Percentiles rank a stretch among this genome's conserved stretches.
These are phyloP conservation scores for Trichomonascaceae sp. DNA, from an alignment of 1,139 yeast genomes.

Conservation along the genomic window DNA sequence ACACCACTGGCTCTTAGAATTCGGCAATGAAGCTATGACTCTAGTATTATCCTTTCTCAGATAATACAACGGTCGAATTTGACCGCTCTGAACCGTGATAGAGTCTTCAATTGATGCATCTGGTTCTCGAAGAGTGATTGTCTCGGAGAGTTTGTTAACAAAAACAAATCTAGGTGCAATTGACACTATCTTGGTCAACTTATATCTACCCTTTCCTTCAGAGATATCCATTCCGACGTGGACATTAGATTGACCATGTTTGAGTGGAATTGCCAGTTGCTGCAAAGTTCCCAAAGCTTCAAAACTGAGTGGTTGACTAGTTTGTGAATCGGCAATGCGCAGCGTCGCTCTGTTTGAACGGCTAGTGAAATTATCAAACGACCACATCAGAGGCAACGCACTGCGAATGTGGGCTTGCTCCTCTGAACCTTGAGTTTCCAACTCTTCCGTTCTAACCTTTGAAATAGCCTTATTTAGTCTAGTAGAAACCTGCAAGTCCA, in stretches of 20 bases:
- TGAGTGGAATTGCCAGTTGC: slow-evolving; percentile 53
- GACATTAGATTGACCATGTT: slow-evolving; percentile 57
- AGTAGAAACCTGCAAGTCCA: slow-evolving; percentile 55
- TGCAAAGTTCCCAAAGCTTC: slow-evolving; percentile 85
- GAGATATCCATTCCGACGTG: slow-evolving; percentile 67
- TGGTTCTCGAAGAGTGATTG: slow-evolving; percentile 60
- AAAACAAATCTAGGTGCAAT: slow-evolving; percentile 79
- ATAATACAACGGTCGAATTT: slow-evolving; percentile 59
- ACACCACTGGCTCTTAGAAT: slow-evolving; percentile 66
- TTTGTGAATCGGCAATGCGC: slow-evolving; percentile 62
- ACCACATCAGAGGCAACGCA: slow-evolving; percentile 66
- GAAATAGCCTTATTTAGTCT: slow-evolving; percentile 42
- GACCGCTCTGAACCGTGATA: slow-evolving; percentile 41
- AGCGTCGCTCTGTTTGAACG: slow-evolving; percentile 65
- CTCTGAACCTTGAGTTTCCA: slow-evolving; percentile 26
- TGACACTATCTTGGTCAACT: slow-evolving; percentile 68
- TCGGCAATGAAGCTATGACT: slow-evolving; percentile 42
- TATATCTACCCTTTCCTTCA: slow-evolving; percentile 85
- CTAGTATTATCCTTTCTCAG: slow-evolving; percentile 38
- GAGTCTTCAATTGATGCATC: slow-evolving; percentile 31
- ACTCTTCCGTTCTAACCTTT: slow-evolving; percentile 24
- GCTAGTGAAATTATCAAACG: slow-evolving; percentile 56
- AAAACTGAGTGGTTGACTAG: slow-evolving; percentile 74
- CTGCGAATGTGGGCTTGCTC: slow-evolving; percentile 27
- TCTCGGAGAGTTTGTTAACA: slow-evolving; percentile 52